These are phyloP conservation scores for Ambrosia trifida DNA, from an alignment of 129 eudicot genomes.

Conservation along the genomic window DNA sequence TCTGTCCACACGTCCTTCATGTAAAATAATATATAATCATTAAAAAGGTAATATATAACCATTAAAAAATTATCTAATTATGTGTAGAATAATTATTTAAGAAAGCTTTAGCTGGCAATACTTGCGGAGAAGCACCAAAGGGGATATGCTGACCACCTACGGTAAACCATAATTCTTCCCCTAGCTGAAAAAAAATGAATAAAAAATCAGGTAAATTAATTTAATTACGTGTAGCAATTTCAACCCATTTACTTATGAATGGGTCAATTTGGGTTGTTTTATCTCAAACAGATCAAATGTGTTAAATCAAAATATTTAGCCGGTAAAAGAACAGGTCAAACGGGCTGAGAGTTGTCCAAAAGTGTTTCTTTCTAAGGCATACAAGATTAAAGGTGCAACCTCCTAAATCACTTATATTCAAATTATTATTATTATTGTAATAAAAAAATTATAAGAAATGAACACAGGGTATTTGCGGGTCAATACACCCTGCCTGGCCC, in stretches of 20 bases:
- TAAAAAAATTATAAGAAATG: neutral
- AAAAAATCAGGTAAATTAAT: constrained; percentile 3
- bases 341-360: neutral
- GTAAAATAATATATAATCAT: neutral
- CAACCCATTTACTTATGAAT: neutral
- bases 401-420: neutral
- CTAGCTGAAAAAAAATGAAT: constrained; percentile 48
- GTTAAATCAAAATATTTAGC: neutral
- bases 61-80: neutral
- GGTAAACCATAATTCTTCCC: constrained; percentile 83
- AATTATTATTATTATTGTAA: neutral
- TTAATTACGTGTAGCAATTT: neutral
- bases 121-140: constrained; percentile 97
- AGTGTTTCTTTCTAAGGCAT: neutral
- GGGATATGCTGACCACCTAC: constrained; percentile 91
- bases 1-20: constrained; percentile 89
- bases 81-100: neutral
- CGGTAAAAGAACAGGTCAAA: neutral
- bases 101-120: constrained; percentile 19
- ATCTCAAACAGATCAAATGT: neutral
- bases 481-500: neutral
- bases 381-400: neutral
- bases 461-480: neutral
- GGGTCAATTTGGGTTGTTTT: neutral
- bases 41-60: neutral